A percentile compares a stretch with the other conserved stretches of the same genome.
Evolutionary conservation across 495 filamentous ascomycete species (phyloP).

Genomic region (Saxispiralis lemnorum): DNA sequence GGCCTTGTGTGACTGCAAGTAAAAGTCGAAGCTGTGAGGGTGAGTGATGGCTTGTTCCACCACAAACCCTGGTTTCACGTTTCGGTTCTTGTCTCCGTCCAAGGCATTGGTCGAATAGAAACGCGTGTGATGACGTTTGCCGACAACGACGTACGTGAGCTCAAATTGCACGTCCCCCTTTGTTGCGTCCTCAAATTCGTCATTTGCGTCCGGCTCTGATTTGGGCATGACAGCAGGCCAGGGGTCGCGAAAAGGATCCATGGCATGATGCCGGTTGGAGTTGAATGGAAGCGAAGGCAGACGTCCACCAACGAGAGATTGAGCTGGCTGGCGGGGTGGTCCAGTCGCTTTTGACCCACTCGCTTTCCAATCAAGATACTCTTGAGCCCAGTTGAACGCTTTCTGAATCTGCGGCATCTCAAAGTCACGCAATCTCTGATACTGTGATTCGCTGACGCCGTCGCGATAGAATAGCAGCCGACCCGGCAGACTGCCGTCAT

Average conservation of each 20-base stretch:
- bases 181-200: background rate
- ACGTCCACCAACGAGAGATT: too few relatives aligned
- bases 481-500: constrained; percentile 2
- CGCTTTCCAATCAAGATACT: background rate
- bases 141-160: constrained; percentile 14
- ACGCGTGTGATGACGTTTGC: constrained; percentile 16
- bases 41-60: constrained; percentile 13
- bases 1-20: constrained; percentile 15
- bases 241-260: background rate
- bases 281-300: too few relatives aligned
- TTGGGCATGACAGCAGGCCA: background rate
- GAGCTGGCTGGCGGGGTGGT: too few relatives aligned
- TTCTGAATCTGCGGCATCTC: constrained; percentile 8
- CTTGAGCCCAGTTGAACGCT: background rate
- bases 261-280: background rate
- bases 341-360: too few relatives aligned
- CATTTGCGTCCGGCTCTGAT: background rate
- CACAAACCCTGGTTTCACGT: constrained; percentile 9
- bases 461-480: constrained; percentile 13
- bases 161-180: background rate
- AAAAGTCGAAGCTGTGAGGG: constrained; percentile 13
- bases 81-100: background rate
- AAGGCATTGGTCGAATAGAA: constrained; percentile 8
- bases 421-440: constrained; percentile 2
- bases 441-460: constrained; percentile 14